Conservation (phyloP, 225 moss, liverwort and hornwort genomes). For the Lunularia cruciata region DNA sequence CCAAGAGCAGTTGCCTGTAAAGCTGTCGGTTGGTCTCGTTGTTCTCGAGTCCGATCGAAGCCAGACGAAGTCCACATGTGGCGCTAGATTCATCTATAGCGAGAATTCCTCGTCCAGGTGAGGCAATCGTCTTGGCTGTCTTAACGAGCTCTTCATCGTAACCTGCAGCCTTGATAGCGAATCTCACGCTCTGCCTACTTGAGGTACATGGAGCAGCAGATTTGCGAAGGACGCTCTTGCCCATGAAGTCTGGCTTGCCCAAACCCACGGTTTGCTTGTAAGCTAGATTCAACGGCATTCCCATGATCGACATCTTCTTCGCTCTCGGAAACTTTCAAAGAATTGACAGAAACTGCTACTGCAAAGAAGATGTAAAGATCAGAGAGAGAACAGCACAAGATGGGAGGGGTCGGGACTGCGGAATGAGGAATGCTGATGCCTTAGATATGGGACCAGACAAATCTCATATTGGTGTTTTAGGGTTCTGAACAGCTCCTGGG, state of each 20-base stretch:
- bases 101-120: constrained; percentile 57
- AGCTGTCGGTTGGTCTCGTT: constrained; percentile 66
- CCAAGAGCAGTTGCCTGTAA: constrained; percentile 58
- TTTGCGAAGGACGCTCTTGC: constrained; percentile 4
- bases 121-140: constrained; percentile 64
- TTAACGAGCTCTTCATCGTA: constrained; percentile 62
- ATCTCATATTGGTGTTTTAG: background rate
- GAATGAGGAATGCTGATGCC: background rate
- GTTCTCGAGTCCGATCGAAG: constrained; percentile 69
- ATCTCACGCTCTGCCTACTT: constrained; percentile 10
- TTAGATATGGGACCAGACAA: background rate
- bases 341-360: background rate
- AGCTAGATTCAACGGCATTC: constrained; percentile 8
- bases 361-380: background rate
- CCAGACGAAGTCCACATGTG: constrained; percentile 57
- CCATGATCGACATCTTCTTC: constrained; percentile 18
- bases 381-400: background rate
- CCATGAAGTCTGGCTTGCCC: constrained; percentile 10
- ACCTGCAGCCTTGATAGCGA: constrained; percentile 39
- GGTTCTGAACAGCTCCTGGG: constrained; percentile 8
- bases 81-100: constrained; percentile 74
- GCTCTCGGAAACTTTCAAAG: background rate
- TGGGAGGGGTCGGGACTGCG: background rate
- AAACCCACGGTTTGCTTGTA: background rate
- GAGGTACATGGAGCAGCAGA: background rate